Evolutionary conservation across 2,329 filamentous ascomycete species (phyloP).

Genomic region (Monascus ruber): DNA sequence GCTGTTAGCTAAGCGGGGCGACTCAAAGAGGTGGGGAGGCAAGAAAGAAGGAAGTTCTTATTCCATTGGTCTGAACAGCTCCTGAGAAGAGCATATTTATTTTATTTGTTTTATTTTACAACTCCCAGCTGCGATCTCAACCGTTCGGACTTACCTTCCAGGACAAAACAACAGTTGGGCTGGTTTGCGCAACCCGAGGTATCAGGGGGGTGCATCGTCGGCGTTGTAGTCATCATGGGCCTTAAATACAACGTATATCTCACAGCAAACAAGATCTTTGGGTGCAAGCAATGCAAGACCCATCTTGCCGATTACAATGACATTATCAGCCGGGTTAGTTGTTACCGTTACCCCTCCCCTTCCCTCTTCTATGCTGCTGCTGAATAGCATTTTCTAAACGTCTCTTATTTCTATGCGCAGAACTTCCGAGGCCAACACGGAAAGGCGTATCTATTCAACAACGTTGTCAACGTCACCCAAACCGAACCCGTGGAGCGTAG

Average conservation of each 20-base stretch:
- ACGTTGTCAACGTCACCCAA: slow-evolving; percentile 78
- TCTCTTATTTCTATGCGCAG: slow-evolving; percentile 35
- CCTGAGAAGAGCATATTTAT: too few species aligned
- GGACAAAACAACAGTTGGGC: too few species aligned
- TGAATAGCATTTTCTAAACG: slow-evolving; percentile 1
- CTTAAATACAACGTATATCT: slow-evolving; percentile 88
- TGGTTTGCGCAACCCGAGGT: too few species aligned
- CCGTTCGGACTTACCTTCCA: too few species aligned
- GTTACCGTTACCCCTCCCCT: slow-evolving; percentile 2
- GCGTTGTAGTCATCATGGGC: slow-evolving; percentile 49
- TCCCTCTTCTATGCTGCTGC: slow-evolving; percentile 2
- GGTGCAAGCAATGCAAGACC: slow-evolving; percentile 89
- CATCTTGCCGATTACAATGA: slow-evolving; percentile 92
- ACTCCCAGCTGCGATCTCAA: too few species aligned
- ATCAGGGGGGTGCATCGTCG: not conserved
- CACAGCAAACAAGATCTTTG: slow-evolving; percentile 75
- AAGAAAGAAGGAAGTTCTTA: too few species aligned
- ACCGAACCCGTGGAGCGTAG: slow-evolving; percentile 81
- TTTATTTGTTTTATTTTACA: too few species aligned
- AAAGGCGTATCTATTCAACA: slow-evolving; percentile 93
- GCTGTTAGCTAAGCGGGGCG: too few species aligned
- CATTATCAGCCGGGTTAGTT: slow-evolving; percentile 78
- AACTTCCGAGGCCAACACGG: slow-evolving; percentile 98
- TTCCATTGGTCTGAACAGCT: too few species aligned
- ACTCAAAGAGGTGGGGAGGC: too few species aligned